phyloP scores from a whole-genome alignment of 768 basidiomycete species.

The Crassisporium funariophilum region DNA sequence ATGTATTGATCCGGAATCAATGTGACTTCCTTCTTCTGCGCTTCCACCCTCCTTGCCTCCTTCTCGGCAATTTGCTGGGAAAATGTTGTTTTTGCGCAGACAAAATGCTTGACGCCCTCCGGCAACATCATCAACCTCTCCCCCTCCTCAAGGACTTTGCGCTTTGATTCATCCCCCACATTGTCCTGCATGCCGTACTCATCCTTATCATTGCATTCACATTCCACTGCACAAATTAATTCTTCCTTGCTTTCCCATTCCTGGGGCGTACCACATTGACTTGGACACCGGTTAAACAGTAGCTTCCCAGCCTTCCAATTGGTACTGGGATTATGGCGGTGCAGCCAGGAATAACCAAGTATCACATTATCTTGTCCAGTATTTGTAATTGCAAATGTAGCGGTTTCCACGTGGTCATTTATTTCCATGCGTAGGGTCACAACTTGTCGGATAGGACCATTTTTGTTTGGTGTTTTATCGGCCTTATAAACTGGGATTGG shows the following conservation, averaged over 20 bases:
- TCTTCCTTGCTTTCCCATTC: neutral
- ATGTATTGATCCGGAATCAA: constrained; percentile 11
- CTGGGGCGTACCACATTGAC: constrained; percentile 1
- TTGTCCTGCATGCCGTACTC: neutral
- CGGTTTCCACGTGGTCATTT: constrained; percentile 18
- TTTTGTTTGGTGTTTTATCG: constrained; percentile 18
- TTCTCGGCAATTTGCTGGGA: constrained; percentile 2
- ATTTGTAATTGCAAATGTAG: constrained; percentile 23
- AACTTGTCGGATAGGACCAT: constrained; percentile 18
- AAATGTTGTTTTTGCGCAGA: neutral
- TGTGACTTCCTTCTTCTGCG: too few species aligned
- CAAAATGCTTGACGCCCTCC: neutral
- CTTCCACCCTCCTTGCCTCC: neutral
- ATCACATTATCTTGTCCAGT: constrained; percentile 18
- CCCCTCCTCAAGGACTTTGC: constrained; percentile 7
- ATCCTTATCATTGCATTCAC: too few species aligned
- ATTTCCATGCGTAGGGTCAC: constrained; percentile 20
- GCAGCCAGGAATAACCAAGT: constrained; percentile 25
- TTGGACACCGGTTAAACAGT: constrained; percentile 11
- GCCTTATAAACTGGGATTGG: constrained; percentile 24
- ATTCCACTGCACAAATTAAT: neutral
- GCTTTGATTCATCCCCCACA: constrained; percentile 4
- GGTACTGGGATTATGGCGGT: constrained; percentile 21
- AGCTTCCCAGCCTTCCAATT: constrained; percentile 17
- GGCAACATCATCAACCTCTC: constrained; percentile 9